phyloP scores from a whole-genome alignment of 176 grass and related monocot species.

The Rhynchospora tenuis region DNA sequence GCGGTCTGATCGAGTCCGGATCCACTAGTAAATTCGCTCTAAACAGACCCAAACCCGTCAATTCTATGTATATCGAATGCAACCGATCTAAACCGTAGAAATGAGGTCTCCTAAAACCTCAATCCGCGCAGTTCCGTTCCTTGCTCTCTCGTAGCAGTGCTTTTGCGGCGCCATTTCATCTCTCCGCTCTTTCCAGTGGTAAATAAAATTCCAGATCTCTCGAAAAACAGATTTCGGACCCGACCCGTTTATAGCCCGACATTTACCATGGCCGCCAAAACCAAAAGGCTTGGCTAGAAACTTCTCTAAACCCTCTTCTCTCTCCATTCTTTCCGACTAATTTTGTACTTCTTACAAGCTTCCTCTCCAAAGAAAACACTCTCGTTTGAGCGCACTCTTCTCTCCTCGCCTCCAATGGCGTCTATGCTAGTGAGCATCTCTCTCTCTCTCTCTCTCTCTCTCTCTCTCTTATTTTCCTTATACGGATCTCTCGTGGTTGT shows the following conservation, averaged over 20 bases:
- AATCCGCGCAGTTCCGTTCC: no score
- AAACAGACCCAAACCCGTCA: no score
- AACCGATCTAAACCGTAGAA: no score
- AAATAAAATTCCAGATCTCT: no score
- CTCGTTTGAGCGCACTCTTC: not conserved
- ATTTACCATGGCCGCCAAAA: constrained; percentile 15
- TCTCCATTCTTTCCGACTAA: not conserved
- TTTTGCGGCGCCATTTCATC: no score
- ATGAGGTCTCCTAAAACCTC: no score
- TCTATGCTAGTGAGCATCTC: not conserved
- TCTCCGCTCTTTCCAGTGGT: no score
- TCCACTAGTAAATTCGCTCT: no score
- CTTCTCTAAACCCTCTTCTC: constrained; percentile 1
- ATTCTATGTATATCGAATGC: no score
- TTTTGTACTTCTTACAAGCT: not conserved
- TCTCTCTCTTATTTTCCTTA: not conserved
- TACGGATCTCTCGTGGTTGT: not conserved
- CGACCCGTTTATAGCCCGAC: constrained; percentile 4
- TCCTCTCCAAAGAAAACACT: not conserved
- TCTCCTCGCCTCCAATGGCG: constrained; percentile 4
- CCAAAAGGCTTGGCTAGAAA: constrained; percentile 15
- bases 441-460: no score
- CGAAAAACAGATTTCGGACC: not conserved
- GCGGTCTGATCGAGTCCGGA: no score
- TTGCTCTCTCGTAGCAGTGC: no score